Evolutionary conservation across 805 yeast species (phyloP).

Genomic region (Saccharomycopsis selenospora): DNA sequence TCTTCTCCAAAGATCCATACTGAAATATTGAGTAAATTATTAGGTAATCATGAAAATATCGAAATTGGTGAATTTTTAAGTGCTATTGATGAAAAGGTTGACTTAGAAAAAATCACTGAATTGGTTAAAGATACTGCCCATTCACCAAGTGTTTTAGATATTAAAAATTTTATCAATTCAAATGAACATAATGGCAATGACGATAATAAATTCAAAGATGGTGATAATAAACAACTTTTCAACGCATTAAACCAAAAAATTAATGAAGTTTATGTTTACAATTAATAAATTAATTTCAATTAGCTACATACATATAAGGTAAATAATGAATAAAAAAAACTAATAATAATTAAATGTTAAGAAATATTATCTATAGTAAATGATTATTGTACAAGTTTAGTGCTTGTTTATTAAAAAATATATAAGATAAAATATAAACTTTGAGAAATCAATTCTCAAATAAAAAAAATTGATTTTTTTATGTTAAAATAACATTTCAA

Average conservation of each 20-base stretch:
- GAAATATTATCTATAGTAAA: no score
- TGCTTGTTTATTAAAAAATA: no score
- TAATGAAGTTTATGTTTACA: constrained; percentile 6
- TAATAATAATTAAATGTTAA: no score
- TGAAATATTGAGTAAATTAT: constrained; percentile 40
- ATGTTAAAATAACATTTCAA: no score
- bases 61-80: constrained; percentile 75
- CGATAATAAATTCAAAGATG: constrained; percentile 12
- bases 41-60: constrained; percentile 81
- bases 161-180: constrained; percentile 8
- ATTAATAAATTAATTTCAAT: no score
- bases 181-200: constrained; percentile 21
- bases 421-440: no score
- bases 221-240: not conserved
- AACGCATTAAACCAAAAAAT: not conserved
- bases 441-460: not conserved
- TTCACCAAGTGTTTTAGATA: constrained; percentile 28
- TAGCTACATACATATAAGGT: no score
- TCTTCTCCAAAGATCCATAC: constrained; percentile 42
- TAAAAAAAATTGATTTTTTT: no score
- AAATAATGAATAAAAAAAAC: no score
- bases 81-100: constrained; percentile 24
- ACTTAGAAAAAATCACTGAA: constrained; percentile 43
- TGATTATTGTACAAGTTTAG: no score
- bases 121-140: constrained; percentile 45